phyloP scores from a whole-genome alignment of 139 green algal species.

The Parachlorella kessleri region DNA sequence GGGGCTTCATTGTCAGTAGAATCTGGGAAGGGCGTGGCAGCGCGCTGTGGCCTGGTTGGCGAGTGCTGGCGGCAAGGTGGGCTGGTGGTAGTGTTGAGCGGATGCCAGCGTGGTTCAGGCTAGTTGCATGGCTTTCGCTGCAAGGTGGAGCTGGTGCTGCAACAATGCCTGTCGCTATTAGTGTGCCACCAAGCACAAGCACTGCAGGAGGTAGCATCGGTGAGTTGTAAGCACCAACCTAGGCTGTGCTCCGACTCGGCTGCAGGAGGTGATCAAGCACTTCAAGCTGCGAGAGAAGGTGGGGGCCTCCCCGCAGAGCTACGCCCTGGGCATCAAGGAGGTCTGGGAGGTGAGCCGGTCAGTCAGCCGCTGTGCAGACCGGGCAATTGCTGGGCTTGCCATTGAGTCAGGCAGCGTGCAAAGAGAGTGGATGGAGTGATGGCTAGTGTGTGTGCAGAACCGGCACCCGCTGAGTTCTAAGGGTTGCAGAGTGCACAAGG shows the following conservation, averaged over 20 bases:
- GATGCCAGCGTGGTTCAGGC: too few relatives aligned
- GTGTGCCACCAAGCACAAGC: too few relatives aligned
- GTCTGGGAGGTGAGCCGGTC: slow-evolving; percentile 82
- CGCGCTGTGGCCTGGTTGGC: too few relatives aligned
- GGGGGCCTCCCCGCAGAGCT: slow-evolving; percentile 77
- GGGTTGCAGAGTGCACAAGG: too few relatives aligned
- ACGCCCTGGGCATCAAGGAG: slow-evolving; percentile 95
- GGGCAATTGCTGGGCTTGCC: too few relatives aligned
- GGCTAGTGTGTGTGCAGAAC: neutral
- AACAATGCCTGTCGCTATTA: neutral
- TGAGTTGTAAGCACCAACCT: too few relatives aligned
- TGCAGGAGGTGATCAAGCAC: slow-evolving; percentile 72
- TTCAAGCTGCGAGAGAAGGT: slow-evolving; percentile 70
- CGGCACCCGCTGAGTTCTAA: neutral
- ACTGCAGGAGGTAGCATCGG: neutral
- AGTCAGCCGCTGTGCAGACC: too few relatives aligned
- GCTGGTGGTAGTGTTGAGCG: too few relatives aligned
- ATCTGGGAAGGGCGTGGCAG: too few relatives aligned
- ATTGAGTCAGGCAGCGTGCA: too few relatives aligned
- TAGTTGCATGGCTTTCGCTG: neutral
- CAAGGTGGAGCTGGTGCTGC: neutral
- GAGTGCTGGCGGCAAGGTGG: too few relatives aligned
- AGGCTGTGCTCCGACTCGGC: neutral
- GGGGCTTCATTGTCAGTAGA: neutral
- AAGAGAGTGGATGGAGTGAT: neutral